Evolutionary conservation across 192 early-diverging fungal species (phyloP), one percentile per base, ranked within the genome.

Genomic region (Umbelopsis sp.): DNA sequence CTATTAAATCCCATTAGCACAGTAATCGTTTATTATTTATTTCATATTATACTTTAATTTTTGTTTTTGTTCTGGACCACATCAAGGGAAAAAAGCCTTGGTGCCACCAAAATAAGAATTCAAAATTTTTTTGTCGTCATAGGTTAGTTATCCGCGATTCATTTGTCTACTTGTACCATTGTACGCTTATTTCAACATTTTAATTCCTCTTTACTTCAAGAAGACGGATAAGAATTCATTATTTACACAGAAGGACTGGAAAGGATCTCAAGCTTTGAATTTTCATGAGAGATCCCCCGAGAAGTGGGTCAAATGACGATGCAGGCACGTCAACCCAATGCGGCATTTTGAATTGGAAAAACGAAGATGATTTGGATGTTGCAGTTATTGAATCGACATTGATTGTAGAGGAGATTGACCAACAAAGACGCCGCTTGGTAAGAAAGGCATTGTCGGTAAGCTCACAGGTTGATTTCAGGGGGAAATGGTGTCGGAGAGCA

Each of bases 331-430:
- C 59, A 29, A 51, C 49, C 49, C 50, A 65, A 44, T 43, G 59
- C 51, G 59, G 71, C 21, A 53, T 72, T 65, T 53, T 72, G 20
- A 65, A 59, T 47, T 56, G 41, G 41, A 59, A 47, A 29, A 36
- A 65, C 3, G 71, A 59, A 14, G 29, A 72, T 11, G 67, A 69
- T 45, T 51, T 74, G 38, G 73, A 74, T 36, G 68, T 74, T 54
- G 73, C 73, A 26, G 73, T 74, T n/a, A 68, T 74, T 45, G 73
- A 74, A 65, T 68, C 73, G 14, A 74, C 73, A 25, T 59, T 74
- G 16, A 41, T 73, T 20, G 62, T 73, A 31, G 20, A 59, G 26
- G 59, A 68, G 25, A 22, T 43, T 12, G 66, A 53, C 34, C 14
- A 36, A 24, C 45, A 68, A 32, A 73, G 66, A 68, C 43, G 66